Conservation (phyloP, 345 rosid species). For the Hibiscus syriacus region DNA sequence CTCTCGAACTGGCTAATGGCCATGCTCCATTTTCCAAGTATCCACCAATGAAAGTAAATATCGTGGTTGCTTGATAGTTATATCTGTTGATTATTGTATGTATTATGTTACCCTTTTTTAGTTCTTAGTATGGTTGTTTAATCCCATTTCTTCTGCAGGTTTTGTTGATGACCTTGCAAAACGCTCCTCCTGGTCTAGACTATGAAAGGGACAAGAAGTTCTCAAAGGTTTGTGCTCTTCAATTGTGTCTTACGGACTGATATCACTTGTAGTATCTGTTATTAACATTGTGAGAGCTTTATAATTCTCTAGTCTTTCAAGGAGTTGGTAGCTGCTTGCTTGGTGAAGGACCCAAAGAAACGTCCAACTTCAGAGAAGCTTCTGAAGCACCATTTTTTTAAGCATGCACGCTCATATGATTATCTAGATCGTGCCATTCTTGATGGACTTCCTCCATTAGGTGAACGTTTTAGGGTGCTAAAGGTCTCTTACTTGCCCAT, state of each 20-base stretch:
- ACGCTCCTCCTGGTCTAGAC: slow-evolving; percentile 99
- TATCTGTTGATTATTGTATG: slow-evolving; percentile 10
- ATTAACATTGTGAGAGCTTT: slow-evolving; percentile 21
- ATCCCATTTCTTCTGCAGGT: slow-evolving; percentile 42
- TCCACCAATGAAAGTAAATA: slow-evolving; percentile 94
- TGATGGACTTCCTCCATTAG: slow-evolving; percentile 74
- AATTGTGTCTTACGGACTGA: slow-evolving; percentile 10
- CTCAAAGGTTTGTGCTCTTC: slow-evolving; percentile 58
- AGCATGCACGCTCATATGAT: slow-evolving; percentile 67
- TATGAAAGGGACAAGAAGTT: slow-evolving; percentile 95
- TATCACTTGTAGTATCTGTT: slow-evolving; percentile 13
- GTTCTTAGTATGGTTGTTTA: slow-evolving; percentile 12
- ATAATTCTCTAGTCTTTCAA: slow-evolving; percentile 66
- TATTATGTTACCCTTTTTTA: neutral
- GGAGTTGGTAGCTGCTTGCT: slow-evolving; percentile 91
- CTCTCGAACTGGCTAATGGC: slow-evolving; percentile 98
- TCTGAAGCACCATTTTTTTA: slow-evolving; percentile 82
- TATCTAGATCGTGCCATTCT: slow-evolving; percentile 60
- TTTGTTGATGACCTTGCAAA: slow-evolving; percentile 96
- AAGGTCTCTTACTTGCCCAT: slow-evolving; percentile 57
- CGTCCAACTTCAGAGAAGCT: slow-evolving; percentile 94
- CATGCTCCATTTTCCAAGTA: slow-evolving; percentile 99
- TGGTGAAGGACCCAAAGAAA: slow-evolving; percentile 98
- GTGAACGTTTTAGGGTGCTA: slow-evolving; percentile 73
- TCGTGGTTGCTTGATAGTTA: slow-evolving; percentile 13